Evolutionary conservation across 1,284 basidiomycete genomes (phyloP), one percentile per base, ranked within the genome.

Genomic region (Trametes hirsuta): DNA sequence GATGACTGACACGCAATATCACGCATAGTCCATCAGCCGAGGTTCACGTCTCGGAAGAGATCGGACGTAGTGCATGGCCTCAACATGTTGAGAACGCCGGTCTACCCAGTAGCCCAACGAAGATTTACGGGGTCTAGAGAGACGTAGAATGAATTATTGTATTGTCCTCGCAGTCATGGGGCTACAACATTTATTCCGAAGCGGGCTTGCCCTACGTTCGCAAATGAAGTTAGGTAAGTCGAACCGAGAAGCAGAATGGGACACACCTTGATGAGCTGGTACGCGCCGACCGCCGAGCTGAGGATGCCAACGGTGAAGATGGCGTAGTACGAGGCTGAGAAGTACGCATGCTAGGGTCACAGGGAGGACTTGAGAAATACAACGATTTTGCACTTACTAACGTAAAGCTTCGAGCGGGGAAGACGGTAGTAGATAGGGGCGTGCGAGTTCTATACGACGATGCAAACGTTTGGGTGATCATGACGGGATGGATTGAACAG

Each of bases 221-320:
- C 8, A 24, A 11, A 8, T 3, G 8, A 12, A 24, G 39, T 18
- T 18, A 44, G 4, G 14, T 18, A 35, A 48, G 39, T 30, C 42
- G 14, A 53, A 37, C 4, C 25, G 9, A 14, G 8, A 30, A 14
- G 10, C 5, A 6, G 25, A 4, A 12, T n/a, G 36, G 12, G 11
- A 77, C 83, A 63, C 66, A 89, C 88, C 76, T 71, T 79, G 63
- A 83, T 70, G 65, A 90, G 75, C 39, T 76, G 71, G 71, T 75
- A 82, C 6, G 79, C 72, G 24, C 84, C 85, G 58, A 76, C 84
- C 11, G 73, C 73, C 22, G 83, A 82, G 53, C 80, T 81, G 36
- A 74, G 50, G 76, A 87, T 81, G 56, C 85, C 86, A 24, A 79
- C 75, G 12, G 79, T 72, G 71, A 85, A 88, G 25, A 82, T 67